Evolutionary conservation across 2,329 filamentous ascomycete genomes (phyloP).

Genomic region (Magnaporthiopsis poae): DNA sequence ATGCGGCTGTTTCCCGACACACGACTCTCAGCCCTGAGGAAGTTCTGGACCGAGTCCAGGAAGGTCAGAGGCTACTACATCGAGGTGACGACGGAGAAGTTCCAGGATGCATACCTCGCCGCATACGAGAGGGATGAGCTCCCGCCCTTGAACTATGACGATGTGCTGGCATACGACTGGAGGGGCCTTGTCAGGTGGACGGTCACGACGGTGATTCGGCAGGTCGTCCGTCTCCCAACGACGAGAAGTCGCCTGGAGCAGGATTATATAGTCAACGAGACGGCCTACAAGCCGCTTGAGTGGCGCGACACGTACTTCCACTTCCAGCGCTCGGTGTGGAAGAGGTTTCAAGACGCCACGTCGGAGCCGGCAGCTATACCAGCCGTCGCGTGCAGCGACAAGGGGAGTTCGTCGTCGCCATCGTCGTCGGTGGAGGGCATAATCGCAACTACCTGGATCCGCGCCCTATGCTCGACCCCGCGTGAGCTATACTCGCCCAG

Average conservation of each 20-base stretch:
- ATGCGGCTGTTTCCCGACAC: conserved; percentile 45
- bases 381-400: not conserved
- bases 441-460: conserved; percentile 49
- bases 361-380: conserved; percentile 35
- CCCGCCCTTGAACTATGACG: conserved; percentile 51
- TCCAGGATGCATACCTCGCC: conserved; percentile 54
- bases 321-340: conserved; percentile 42
- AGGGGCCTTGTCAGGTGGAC: conserved; percentile 56
- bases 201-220: conserved; percentile 37
- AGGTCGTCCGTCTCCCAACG: conserved; percentile 38
- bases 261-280: conserved; percentile 28
- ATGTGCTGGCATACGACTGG: conserved; percentile 61
- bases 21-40: conserved; percentile 40
- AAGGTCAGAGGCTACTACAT: conserved; percentile 44
- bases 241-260: conserved; percentile 35
- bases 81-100: conserved; percentile 48
- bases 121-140: conserved; percentile 57
- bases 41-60: conserved; percentile 44
- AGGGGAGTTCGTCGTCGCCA: not conserved
- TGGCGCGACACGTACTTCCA: conserved; percentile 52
- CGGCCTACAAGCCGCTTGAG: conserved; percentile 24
- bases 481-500: conserved; percentile 38
- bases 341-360: conserved; percentile 45
- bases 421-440: conserved; percentile 13
- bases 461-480: conserved; percentile 47